Evolutionary conservation across 1,284 basidiomycete genomes (phyloP).

Genomic region (Cryptococcus sp.): DNA sequence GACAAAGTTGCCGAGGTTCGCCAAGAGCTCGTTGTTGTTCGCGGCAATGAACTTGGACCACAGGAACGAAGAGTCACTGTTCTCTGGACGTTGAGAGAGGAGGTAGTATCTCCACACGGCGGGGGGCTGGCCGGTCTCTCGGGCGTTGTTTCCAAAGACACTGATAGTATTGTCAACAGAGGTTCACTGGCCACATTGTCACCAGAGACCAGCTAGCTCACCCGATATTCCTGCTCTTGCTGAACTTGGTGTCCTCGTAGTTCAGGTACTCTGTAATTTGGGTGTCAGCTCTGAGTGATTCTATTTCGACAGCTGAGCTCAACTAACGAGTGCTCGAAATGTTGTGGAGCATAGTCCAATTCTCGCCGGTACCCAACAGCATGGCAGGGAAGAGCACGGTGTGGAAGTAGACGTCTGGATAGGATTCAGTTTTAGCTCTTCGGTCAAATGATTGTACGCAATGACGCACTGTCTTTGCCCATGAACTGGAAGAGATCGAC

Average conservation of each 20-base stretch:
- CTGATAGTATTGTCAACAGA: conserved; percentile 15
- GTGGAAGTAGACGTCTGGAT: conserved; percentile 85
- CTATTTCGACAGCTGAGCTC: not conserved
- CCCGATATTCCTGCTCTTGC: conserved; percentile 93
- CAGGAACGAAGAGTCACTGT: conserved; percentile 90
- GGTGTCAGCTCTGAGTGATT: conserved; percentile 2
- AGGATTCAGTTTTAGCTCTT: not conserved
- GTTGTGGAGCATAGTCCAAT: conserved; percentile 94
- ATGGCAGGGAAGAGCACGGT: conserved; percentile 93
- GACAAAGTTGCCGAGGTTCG: conserved; percentile 98
- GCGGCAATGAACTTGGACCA: conserved; percentile 94
- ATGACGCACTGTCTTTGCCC: conserved; percentile 75
- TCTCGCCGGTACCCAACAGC: conserved; percentile 80
- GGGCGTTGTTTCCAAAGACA: conserved; percentile 94
- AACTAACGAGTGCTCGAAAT: conserved; percentile 83
- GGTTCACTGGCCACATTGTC: too few relatives aligned
- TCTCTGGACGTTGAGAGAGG: conserved; percentile 88
- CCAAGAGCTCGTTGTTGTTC: conserved; percentile 91
- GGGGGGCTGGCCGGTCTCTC: conserved; percentile 84
- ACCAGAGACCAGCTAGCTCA: conserved; percentile 12
- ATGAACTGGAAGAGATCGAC: conserved; percentile 98
- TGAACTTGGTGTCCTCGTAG: conserved; percentile 99
- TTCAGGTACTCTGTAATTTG: conserved; percentile 79
- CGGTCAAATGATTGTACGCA: not conserved
- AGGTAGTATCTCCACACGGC: conserved; percentile 98